Base-by-base conservation (phyloP, 768 basidiomycete genomes). In the Tephrocybe sp. region DNA sequence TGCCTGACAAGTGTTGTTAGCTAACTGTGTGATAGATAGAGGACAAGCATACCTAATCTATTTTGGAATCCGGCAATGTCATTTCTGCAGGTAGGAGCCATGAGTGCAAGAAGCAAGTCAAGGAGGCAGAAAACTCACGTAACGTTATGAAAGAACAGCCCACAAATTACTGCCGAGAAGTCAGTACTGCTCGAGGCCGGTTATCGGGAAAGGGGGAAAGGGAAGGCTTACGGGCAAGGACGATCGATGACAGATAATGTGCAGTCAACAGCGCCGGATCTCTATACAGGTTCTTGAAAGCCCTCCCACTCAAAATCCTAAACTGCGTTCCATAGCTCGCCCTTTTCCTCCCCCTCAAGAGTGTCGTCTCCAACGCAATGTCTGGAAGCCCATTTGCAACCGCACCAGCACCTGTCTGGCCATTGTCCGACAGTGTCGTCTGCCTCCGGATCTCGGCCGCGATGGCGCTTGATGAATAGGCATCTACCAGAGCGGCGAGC, bases 1-100 rank as follows among this genome's bases (percentile, higher is more conserved):
- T 80, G 8, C 95, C 91, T 82, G 68, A 11, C n/a, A 38, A 4
- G 2, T n/a, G n/a, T n/a, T n/a, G n/a, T n/a, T n/a, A n/a, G n/a
- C n/a, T n/a, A n/a, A n/a, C n/a, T n/a, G n/a, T n/a, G n/a, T n/a
- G n/a, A n/a, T n/a, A n/a, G n/a, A n/a, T n/a, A n/a, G n/a, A n/a
- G n/a, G 68, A 11, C n/a, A 38, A 4, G 2, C 73, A n/a, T 56
- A 84, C 90, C 92, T 53, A 95, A 76, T 57, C 93, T 79, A 63
- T 96, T 95, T 76, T 98, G 96, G 84, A 99, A 97, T 4, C 96
- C 96, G 5, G 90, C 85, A 44, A 98, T 98, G 69, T 98, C 95
- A 63, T 94, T 88, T 14, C 85, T 86, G 60, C 3, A 52, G 34
- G 34, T 36, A 14, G 15, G 34, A 26, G 8, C 3, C 33, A 43